These are phyloP conservation scores for Rhizopus stolonifer DNA, from an alignment of 371 early-diverging fungal genomes.

Conservation along the genomic window DNA sequence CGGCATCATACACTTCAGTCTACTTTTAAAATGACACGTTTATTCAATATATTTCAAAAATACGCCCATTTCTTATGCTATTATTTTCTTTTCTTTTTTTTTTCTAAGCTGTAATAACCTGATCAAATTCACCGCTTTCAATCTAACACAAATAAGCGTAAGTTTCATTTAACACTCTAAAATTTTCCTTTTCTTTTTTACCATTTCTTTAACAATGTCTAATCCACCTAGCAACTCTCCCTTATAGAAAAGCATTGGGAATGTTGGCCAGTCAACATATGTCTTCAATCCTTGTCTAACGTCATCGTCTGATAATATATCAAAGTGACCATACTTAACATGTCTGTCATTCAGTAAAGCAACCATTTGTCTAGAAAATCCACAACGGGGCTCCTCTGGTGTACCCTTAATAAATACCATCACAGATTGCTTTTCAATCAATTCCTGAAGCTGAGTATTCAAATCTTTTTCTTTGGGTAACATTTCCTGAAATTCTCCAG, in stretches of 20 bases:
- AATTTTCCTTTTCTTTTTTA: slow-evolving; percentile 14
- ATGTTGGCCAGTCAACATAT: slow-evolving; percentile 60
- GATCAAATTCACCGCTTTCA: slow-evolving; percentile 47
- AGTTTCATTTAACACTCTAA: neutral
- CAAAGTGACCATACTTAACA: slow-evolving; percentile 78
- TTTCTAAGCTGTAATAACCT: slow-evolving; percentile 42
- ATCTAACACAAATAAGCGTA: slow-evolving; percentile 18
- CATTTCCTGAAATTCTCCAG: slow-evolving; percentile 75
- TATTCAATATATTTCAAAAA: neutral
- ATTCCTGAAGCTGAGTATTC: slow-evolving; percentile 66
- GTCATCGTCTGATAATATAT: slow-evolving; percentile 86
- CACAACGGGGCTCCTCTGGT: slow-evolving; percentile 81
- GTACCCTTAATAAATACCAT: slow-evolving; percentile 97
- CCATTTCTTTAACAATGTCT: slow-evolving; percentile 91
- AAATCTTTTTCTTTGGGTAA: slow-evolving; percentile 68
- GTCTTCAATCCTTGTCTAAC: slow-evolving; percentile 73
- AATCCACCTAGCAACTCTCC: slow-evolving; percentile 94
- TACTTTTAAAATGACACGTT: no score
- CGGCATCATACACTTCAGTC: no score
- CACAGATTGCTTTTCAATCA: slow-evolving; percentile 67
- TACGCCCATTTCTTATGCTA: no score
- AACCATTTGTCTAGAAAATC: slow-evolving; percentile 82
- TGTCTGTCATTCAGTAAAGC: slow-evolving; percentile 67
- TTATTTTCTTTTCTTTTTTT: no score
- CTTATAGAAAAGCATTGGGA: slow-evolving; percentile 79